Evolutionary conservation across 179 eudicot species (phyloP).

Genomic region (Sideroxylon spinosum): DNA sequence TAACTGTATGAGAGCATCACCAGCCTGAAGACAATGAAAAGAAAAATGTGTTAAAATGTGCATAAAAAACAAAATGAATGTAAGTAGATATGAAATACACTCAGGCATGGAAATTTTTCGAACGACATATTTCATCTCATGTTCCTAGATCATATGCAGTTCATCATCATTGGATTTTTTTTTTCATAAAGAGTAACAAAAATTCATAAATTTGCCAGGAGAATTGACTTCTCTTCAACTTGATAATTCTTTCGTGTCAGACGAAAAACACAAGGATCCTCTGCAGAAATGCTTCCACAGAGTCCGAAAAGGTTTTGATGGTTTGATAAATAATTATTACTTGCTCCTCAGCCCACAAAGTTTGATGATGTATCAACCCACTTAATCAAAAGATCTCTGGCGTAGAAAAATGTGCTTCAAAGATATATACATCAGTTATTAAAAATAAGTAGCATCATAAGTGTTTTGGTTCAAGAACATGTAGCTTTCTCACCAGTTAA

Average conservation of each 20-base stretch:
- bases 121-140: no score
- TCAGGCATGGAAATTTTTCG: no score
- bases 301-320: background rate
- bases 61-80: background rate
- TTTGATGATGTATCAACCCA: background rate
- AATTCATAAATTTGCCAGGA: no score
- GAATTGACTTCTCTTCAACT: background rate
- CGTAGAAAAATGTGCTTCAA: background rate
- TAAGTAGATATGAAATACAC: background rate
- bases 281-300: background rate
- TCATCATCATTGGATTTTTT: no score
- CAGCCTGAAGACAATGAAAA: constrained; percentile 31
- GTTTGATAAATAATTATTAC: background rate
- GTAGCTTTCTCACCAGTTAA: background rate
- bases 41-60: background rate
- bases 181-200: no score
- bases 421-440: background rate
- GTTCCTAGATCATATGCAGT: no score
- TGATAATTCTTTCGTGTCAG: background rate
- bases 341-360: background rate
- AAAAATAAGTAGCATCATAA: background rate
- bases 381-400: background rate
- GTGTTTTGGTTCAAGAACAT: background rate
- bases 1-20: constrained; percentile 88
- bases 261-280: background rate